Conservation (phyloP, 2,329 filamentous ascomycete genomes). For the Fusarium sp. region DNA sequence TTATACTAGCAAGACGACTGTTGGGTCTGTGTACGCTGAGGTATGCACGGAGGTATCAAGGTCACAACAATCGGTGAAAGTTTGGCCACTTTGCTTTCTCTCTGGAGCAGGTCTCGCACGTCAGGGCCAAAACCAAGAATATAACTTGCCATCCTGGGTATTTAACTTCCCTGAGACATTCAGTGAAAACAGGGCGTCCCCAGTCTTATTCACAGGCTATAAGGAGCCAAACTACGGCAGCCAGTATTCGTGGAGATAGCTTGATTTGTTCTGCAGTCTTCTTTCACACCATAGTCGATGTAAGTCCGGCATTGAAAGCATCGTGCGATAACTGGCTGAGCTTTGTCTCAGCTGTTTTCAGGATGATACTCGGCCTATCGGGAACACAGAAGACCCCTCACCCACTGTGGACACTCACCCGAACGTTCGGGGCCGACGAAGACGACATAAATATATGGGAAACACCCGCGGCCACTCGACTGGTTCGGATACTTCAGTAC, state of each 20-base stretch:
- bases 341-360: not conserved
- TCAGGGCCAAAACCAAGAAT: accelerated
- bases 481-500: not conserved
- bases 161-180: not conserved
- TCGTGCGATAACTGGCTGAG: not conserved
- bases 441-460: not conserved
- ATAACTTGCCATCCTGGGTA: conserved; percentile 1
- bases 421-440: not conserved
- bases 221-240: not conserved
- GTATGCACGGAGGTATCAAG: not conserved
- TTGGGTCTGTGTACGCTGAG: too few relatives aligned
- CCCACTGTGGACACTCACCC: not conserved
- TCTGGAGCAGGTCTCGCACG: not conserved
- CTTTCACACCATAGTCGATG: not conserved
- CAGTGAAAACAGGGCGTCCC: accelerated
- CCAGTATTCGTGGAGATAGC: not conserved
- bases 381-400: not conserved
- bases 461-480: not conserved
- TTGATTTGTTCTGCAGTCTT: not conserved
- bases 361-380: accelerated
- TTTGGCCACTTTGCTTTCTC: not conserved
- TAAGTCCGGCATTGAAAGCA: not conserved
- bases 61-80: too few relatives aligned
- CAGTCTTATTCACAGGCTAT: not conserved
- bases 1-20: not conserved